Base-by-base conservation (phyloP, 2,329 filamentous ascomycete genomes). In the Colletotrichum sublineola region DNA sequence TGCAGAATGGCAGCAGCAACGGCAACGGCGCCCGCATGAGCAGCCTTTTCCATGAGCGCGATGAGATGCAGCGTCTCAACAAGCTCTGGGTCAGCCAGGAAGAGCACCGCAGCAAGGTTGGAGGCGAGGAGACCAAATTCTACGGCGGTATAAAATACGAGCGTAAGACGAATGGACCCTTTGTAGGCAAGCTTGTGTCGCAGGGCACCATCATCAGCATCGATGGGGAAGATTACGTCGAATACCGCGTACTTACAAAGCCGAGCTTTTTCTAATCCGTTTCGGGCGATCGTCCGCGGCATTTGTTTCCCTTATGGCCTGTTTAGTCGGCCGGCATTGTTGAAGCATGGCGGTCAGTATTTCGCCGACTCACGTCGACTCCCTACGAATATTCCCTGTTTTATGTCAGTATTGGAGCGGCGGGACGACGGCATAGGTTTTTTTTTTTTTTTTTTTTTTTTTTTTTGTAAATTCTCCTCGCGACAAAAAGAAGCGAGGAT, bases 191-290 rank as follows among this genome's bases (percentile, higher is more conserved):
- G 77, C 85, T 91, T n/a, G 89, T 90, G 40, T 90, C 88, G 58
- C 86, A 89, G 72, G 88, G 89, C 6, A 86, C 86, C 12, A 89
- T 92, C 31, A 86, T 92, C 76, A 90, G 83, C 60, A 92, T 92
- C 71, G 89, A 92, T 71, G 90, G 89, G 31, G 90, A 92, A 77
- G 90, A 92, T 74, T 92, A 90, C 73, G 89, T 92, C 44, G 90
- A 92, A 78, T 92, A 92, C 74, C 86, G 90, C 2, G 88, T 92
- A 1, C 84, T 92, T 36, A 91, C 88, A 1, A 91, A 90, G 80
- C 89, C 89, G 0, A 87, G 84, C 0, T 91, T 91, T 76, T 91
- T 90, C 74, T 90, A 78, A 77, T 12, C n/a, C 40, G 36, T 40
- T 48, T 29, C 33, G 46, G 14, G n/a, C 33, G 5, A 15, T 15